phyloP scores from a whole-genome alignment of 2,329 filamentous ascomycete genomes.

The Colletotrichum graminicola region DNA sequence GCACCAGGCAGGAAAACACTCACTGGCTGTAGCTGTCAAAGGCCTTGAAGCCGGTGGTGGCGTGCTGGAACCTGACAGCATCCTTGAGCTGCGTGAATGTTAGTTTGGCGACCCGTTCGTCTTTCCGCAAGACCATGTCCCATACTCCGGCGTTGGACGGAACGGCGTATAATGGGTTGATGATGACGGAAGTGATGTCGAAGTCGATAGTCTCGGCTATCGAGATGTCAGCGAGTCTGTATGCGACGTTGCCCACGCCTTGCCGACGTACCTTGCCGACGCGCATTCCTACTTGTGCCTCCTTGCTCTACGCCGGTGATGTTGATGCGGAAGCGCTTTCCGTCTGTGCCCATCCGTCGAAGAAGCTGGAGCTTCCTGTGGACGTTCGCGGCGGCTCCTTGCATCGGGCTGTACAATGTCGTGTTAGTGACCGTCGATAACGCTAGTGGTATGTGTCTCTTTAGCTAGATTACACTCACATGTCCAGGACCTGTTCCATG shows the following conservation, averaged over 20 bases:
- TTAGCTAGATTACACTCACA: conserved; percentile 16
- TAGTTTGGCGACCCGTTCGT: conserved; percentile 50
- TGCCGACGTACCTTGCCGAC: conserved; percentile 34
- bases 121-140: conserved; percentile 49
- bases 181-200: conserved; percentile 45
- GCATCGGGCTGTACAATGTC: conserved; percentile 18
- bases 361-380: conserved; percentile 42
- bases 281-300: conserved; percentile 10
- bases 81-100: conserved; percentile 46
- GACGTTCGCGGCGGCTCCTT: conserved; percentile 30
- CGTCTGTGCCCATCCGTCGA: conserved; percentile 46
- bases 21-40: conserved; percentile 48
- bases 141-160: conserved; percentile 37
- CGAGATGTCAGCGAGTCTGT: neutral
- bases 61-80: conserved; percentile 51
- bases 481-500: conserved; percentile 50
- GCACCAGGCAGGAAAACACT: neutral
- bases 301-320: conserved; percentile 41
- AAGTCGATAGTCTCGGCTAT: conserved; percentile 48
- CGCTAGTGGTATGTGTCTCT: neutral
- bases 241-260: no score
- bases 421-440: conserved; percentile 6
- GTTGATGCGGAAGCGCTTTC: conserved; percentile 45
- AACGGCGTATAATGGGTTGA: conserved; percentile 49
- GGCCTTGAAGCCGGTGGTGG: conserved; percentile 50